phyloP scores from a whole-genome alignment of 495 filamentous ascomycete genomes.

The Aspergillus hancockii region DNA sequence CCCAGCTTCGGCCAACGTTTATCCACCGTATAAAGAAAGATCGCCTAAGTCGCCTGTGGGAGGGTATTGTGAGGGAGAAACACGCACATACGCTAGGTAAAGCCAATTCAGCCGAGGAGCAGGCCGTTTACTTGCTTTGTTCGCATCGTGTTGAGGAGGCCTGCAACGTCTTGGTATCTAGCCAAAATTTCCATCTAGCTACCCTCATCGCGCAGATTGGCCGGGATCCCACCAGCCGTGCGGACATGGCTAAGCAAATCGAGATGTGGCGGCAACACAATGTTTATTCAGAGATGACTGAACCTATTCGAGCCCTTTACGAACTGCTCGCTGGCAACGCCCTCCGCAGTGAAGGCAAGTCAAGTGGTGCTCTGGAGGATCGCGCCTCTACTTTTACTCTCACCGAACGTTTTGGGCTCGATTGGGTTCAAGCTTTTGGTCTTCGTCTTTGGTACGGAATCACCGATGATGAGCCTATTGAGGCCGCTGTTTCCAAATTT shows the following conservation, averaged over 20 bases:
- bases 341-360: slow-evolving; percentile 73
- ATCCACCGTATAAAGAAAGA: slow-evolving; percentile 56
- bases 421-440: slow-evolving; percentile 92
- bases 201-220: slow-evolving; percentile 81
- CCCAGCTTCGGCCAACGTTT: slow-evolving; percentile 40
- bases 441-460: slow-evolving; percentile 85
- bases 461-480: slow-evolving; percentile 63
- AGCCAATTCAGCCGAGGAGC: slow-evolving; percentile 68
- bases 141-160: slow-evolving; percentile 77
- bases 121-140: slow-evolving; percentile 77
- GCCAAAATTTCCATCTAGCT: slow-evolving; percentile 75
- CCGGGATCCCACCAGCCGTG: slow-evolving; percentile 60
- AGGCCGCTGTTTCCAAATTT: slow-evolving; percentile 69
- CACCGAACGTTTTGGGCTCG: slow-evolving; percentile 75
- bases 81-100: slow-evolving; percentile 49
- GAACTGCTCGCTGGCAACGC: slow-evolving; percentile 86
- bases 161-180: slow-evolving; percentile 72
- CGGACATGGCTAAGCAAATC: slow-evolving; percentile 75
- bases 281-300: slow-evolving; percentile 80
- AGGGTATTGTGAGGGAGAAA: slow-evolving; percentile 47
- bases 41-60: slow-evolving; percentile 49
- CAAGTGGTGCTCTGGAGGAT: slow-evolving; percentile 66
- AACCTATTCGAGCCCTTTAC: slow-evolving; percentile 83
- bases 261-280: slow-evolving; percentile 79
- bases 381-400: slow-evolving; percentile 74